These are phyloP conservation scores for Ceratobasidium sp. DNA, from an alignment of 1,284 basidiomycete species.

Conservation along the genomic window DNA sequence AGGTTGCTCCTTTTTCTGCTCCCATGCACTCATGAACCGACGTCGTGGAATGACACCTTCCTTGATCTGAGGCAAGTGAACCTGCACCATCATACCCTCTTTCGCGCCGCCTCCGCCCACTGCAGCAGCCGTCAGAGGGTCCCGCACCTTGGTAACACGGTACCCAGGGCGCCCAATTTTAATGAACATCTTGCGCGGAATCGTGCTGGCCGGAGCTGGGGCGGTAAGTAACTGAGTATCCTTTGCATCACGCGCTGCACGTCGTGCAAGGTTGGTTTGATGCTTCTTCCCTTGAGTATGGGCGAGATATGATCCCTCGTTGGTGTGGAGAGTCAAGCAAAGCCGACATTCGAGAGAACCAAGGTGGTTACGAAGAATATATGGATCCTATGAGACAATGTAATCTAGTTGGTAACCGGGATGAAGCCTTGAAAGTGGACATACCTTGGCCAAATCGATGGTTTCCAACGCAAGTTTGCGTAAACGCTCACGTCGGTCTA, in stretches of 20 bases:
- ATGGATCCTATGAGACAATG: constrained; percentile 81
- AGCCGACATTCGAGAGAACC: constrained; percentile 97
- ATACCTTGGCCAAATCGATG: constrained; percentile 93
- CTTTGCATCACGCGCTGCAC: constrained; percentile 95
- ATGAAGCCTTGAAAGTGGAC: constrained; percentile 47
- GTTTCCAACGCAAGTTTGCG: constrained; percentile 96
- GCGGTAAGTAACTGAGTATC: constrained; percentile 90
- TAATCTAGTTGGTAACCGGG: neutral
- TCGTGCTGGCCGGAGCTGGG: constrained; percentile 74
- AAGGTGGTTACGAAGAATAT: constrained; percentile 98
- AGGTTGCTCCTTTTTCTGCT: constrained; percentile 95
- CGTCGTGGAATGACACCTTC: constrained; percentile 86
- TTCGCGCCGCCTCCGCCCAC: constrained; percentile 63
- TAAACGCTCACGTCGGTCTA: constrained; percentile 94
- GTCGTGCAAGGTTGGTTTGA: constrained; percentile 96
- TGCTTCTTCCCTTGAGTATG: constrained; percentile 99
- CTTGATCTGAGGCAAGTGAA: constrained; percentile 96
- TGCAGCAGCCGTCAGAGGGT: constrained; percentile 67
- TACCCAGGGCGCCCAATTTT: constrained; percentile 98
- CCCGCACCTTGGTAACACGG: constrained; percentile 90
- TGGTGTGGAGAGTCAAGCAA: constrained; percentile 97
- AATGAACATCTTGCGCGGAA: constrained; percentile 93
- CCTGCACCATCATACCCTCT: constrained; percentile 96
- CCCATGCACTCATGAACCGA: constrained; percentile 98
- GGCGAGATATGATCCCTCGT: constrained; percentile 98